Conservation (phyloP, 2,329 filamentous ascomycete species). For the Diaporthe sp. region DNA sequence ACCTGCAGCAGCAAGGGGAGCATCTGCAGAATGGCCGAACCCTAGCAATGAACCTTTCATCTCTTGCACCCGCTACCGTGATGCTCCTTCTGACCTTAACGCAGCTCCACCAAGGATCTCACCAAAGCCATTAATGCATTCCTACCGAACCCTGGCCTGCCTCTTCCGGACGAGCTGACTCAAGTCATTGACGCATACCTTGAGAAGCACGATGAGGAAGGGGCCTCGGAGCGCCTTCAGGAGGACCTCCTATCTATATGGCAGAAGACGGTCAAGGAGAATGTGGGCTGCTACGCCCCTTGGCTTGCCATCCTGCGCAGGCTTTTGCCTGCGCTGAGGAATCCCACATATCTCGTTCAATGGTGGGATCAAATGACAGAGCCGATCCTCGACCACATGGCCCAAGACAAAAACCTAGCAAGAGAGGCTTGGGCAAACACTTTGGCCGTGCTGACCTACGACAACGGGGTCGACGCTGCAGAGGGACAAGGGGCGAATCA, state of each 20-base stretch:
- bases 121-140: conserved; percentile 65
- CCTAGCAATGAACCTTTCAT: background rate
- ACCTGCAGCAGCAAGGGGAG: background rate
- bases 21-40: background rate
- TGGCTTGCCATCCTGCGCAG: conserved; percentile 76
- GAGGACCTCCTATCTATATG: conserved; percentile 78
- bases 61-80: background rate
- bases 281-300: conserved; percentile 67
- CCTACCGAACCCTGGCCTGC: conserved; percentile 61
- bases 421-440: conserved; percentile 73
- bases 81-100: conserved; percentile 14
- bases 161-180: conserved; percentile 74
- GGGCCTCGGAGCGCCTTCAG: conserved; percentile 75
- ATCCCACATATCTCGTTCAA: conserved; percentile 69
- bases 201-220: conserved; percentile 75
- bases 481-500: conserved; percentile 52
- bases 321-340: conserved; percentile 72
- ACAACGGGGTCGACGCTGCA: conserved; percentile 63
- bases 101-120: conserved; percentile 70
- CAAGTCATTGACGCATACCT: conserved; percentile 74
- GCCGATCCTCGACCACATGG: conserved; percentile 64
- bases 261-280: conserved; percentile 69
- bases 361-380: conserved; percentile 77
- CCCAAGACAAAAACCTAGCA: conserved; percentile 71
- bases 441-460: conserved; percentile 71